Evolutionary conservation across 225 moss, liverwort and hornwort genomes (phyloP), one percentile per base, ranked within the genome.

Genomic region (Thuidium tamariscinum): DNA sequence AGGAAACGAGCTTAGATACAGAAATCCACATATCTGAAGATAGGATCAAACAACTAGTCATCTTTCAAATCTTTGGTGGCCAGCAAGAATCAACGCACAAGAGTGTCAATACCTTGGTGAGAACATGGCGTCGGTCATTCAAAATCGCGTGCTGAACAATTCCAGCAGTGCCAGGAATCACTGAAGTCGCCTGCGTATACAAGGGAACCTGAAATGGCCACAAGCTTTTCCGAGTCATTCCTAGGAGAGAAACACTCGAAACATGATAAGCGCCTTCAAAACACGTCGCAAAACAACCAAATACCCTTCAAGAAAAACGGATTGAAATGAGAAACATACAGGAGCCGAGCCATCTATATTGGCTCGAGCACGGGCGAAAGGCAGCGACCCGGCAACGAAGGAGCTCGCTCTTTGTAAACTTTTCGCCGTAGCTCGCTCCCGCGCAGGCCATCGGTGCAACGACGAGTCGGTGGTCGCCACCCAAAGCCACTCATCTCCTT

Each of bases 101-200:
- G 62, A 66, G 20, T 34, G 37, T 9, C 39, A 39, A 4, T 8
- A 3, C 98, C 96, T 98, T 95, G 4, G 96, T 98, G 18, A 98
- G 93, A 74, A 97, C 96, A 89, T 96, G 98, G 75, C 98, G 96
- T 69, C 98, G 95, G 84, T 98, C 96, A 89, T 98, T 98, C 90
- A 98, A 86, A 90, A 98, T 96, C 87, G 95, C 95, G 91, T 98
- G 96, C 57, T 97, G 95, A 77, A 98, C 95, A 85, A 96, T 96
- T 69, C 98, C 96, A 80, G 96, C 95, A 86, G 95, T 95, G 66
- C 98, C 98, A 64, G 95, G 95, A 91, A 98, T 95, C 44, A 95
- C 92, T 77, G 96, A 93, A 25, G 93, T 89, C 64, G 98, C 91
- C 70, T 90, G 73, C 36, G 90, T 89, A 87, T 94, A 91, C 91